A percentile compares a stretch with the other conserved stretches of the same genome.
phyloP scores from a whole-genome alignment of 73 alveolate genomes.

The Paraurostyla sp. region DNA sequence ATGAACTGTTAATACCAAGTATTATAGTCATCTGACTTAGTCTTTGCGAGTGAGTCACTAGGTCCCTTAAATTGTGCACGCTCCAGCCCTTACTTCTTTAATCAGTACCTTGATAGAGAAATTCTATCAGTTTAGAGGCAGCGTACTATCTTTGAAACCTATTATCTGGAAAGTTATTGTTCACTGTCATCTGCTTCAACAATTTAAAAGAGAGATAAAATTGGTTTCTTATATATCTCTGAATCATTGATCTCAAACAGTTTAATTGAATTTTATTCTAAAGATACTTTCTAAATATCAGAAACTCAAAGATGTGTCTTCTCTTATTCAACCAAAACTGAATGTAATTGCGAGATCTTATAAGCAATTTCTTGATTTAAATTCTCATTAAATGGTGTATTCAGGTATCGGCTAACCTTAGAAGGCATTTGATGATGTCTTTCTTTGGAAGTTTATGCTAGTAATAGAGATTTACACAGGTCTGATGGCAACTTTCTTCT shows the following conservation, averaged over 20 bases:
- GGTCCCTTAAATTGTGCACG: too few species aligned
- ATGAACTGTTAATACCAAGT: neutral
- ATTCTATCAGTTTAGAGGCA: neutral
- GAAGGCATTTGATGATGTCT: neutral
- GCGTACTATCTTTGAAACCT: slow-evolving; percentile 19
- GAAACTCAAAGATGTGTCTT: neutral
- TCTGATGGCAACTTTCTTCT: neutral
- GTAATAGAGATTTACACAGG: neutral
- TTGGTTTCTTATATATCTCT: neutral
- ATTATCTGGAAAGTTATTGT: neutral
- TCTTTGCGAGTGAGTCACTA: too few species aligned
- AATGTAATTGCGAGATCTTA: neutral
- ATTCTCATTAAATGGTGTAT: neutral
- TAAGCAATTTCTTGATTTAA: neutral
- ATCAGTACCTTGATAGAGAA: neutral
- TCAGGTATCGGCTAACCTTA: neutral
- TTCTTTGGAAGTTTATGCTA: neutral
- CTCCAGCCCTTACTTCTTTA: neutral
- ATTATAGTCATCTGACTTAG: too few species aligned
- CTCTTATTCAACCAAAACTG: neutral
- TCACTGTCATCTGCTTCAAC: neutral
- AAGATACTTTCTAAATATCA: neutral
- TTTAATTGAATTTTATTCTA: neutral
- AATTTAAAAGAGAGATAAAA: neutral
- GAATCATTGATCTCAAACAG: neutral